Percentiles rank a stretch among this genome's conserved stretches.
Evolutionary conservation across 768 basidiomycete species (phyloP).

Genomic region (Phlegmacium glaucopus): DNA sequence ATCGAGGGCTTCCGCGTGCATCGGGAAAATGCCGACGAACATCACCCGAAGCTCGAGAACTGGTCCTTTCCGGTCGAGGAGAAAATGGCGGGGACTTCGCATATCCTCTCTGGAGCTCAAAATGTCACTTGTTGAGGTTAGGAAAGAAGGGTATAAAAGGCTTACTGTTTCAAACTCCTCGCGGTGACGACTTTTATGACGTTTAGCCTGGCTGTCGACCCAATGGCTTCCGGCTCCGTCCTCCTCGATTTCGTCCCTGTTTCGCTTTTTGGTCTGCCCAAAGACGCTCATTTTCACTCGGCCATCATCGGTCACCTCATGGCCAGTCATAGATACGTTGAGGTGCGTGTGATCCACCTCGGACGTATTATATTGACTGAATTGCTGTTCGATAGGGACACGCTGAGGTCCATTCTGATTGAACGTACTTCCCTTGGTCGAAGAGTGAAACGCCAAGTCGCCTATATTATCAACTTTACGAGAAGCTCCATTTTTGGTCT

Average conservation of each 20-base stretch:
- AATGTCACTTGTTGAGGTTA: neutral
- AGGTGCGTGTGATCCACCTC: conserved; percentile 4
- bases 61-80: neutral
- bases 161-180: conserved; percentile 2
- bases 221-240: conserved; percentile 8
- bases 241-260: conserved; percentile 12
- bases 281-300: conserved; percentile 6
- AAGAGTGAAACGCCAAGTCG: neutral
- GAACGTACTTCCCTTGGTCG: neutral
- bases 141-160: neutral
- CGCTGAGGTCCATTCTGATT: conserved; percentile 9
- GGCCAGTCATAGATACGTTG: conserved; percentile 8
- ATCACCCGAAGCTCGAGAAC: neutral
- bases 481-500: conserved; percentile 1
- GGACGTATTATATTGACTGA: neutral
- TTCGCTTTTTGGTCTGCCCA: conserved; percentile 10
- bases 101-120: neutral
- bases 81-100: neutral
- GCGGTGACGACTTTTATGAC: conserved; percentile 10
- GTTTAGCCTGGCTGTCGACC: conserved; percentile 12
- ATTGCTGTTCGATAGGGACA: conserved; percentile 4
- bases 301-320: conserved; percentile 14
- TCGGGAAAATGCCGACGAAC: neutral
- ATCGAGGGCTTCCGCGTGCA: neutral
- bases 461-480: neutral